Base-by-base conservation (phyloP, 176 grass and related monocot genomes). In the Hordeum marinum region DNA sequence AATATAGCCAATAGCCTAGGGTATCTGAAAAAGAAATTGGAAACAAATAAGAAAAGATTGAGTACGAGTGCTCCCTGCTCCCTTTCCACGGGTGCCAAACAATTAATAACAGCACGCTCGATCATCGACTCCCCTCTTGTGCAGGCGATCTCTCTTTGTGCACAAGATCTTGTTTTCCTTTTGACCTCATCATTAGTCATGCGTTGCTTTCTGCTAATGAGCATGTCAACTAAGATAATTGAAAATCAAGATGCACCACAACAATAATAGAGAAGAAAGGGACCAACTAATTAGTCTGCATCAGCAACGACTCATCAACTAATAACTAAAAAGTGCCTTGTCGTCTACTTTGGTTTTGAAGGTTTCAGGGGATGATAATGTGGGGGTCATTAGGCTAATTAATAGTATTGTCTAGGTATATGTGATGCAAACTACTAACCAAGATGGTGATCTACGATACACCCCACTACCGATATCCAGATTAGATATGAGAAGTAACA, bases 81-180 rank as follows among this genome's bases (percentile, higher is more conserved):
- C n/a, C 34, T 78, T 85, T 78, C 45, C 83, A 78, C 48, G 46
- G 55, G 32, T 31, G 83, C 71, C 82, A 39, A 76, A 25, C 29
- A 20, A 73, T 73, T 73, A 73, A 31, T 25, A 82, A 37, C 11
- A 66, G 11, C 73, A 34, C 48, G 25, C 14, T 23, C 26, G 52
- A 65, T 63, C 72, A 48, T 57, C 41, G 13, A 46, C 14, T 68
- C 20, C 29, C 17, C 41, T 75, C 42, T 18, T 74, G 7, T 29
- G 42, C 71, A 20, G 52, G 43, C 25, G 41, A 74, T 50, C 71
- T 74, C 42, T 50, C 71, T 74, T 74, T 74, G 24, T 24, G 17
- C 71, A 74, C 25, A 0, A 17, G 71, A 74, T 74, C 42, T 48
- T 29, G 42, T 27, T 50, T 48, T 74, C 24, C 42, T 74, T 74